Base-by-base conservation (phyloP, 2,329 filamentous ascomycete species). In the Alternaria tenuissima region DNA sequence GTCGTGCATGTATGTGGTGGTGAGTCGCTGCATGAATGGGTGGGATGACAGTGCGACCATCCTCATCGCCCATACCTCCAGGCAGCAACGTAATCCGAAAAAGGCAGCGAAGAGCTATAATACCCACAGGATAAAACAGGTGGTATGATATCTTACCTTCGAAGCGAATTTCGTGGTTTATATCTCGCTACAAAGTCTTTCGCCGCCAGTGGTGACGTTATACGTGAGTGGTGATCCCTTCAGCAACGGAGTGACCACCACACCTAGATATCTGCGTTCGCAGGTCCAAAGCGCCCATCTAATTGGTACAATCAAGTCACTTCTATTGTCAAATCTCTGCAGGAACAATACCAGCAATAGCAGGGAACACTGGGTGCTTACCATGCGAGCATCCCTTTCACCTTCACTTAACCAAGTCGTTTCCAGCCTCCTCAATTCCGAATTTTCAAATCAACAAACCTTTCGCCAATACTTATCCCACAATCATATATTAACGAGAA, bases 381-480 rank as follows among this genome's bases (percentile, higher is more conserved):
- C 34, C 55, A 24, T 44, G n/a, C 28, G 49, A 42, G 49, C 38
- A 52, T 64, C 47, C 54, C 59, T 57, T 22, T 69, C 67, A 69
- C 64, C 55, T 65, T 61, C 62, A 63, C 55, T 39, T 46, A 14
- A 20, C 12, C 30, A 42, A 44, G 41, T 52, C 32, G 54, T 46
- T 22, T 55, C 44, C 55, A 65, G 48, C 59, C 64, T 16, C 61
- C 49, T 57, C 51, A 26, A 58, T 63, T 60, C 7, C 28, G 36
- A 52, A 16, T 46, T 42, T 55, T 55, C 32, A 24, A 28, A 41
- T 26, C 39, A 20, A 22, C 54, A 55, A 32, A 34, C 22, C 38
- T 49, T 52, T 38, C 22, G 18, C 28, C 18, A 24, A 38, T 46
- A 39, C 20, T 36, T 14, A 30, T 26, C 24, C 3, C 34, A 42